Evolutionary conservation across 2,329 filamentous ascomycete genomes (phyloP), one percentile per base, ranked within the genome.

Genomic region (Beauveria sp.): DNA sequence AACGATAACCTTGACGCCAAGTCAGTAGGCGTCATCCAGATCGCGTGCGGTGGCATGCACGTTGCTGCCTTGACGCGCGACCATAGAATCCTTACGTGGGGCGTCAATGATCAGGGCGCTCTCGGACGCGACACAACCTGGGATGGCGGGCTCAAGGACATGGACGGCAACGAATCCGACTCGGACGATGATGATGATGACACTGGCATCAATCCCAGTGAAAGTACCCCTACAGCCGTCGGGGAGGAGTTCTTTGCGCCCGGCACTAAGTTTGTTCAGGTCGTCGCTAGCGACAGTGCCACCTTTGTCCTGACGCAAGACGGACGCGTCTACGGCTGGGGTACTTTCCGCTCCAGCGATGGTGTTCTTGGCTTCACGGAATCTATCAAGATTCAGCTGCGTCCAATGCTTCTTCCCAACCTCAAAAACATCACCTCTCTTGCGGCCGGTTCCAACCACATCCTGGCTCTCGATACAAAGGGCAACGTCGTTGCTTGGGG

Each of bases 11-110:
- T 76, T 14, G 68, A 70, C 5, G 70, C 74, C 68, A 84, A 84
- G 62, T 86, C 87, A 9, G 79, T 91, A 34, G 90, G 89, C 40
- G 83, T 94, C 41, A 89, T 94, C 2, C 85, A 90, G 72, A 75
- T 96, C 61, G 86, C 89, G 55, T 86, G 87, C 63, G 91, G 91
- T 63, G 90, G 90, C 61, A 93, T 96, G 90, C 91, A 96, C 74
- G 86, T 82, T 57, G 79, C 89, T 64, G 90, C 87, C 3, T 76
- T 94, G 57, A 93, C 91, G 55, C 82, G 86, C 66, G 88, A 93
- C 72, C 91, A 92, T 78, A 87, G 86, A 75, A 89, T 96, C 66
- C 77, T 91, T 59, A 92, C 89, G 30, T 96, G 91, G 91, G 91
- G 91, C 59, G 90, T 94, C 67, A 94, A 94, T 70, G 91, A 96